A percentile compares a stretch with the other conserved stretches of the same genome.
These are phyloP conservation scores for Iberis pinnata DNA, from an alignment of 345 rosid species.

Conservation along the genomic window DNA sequence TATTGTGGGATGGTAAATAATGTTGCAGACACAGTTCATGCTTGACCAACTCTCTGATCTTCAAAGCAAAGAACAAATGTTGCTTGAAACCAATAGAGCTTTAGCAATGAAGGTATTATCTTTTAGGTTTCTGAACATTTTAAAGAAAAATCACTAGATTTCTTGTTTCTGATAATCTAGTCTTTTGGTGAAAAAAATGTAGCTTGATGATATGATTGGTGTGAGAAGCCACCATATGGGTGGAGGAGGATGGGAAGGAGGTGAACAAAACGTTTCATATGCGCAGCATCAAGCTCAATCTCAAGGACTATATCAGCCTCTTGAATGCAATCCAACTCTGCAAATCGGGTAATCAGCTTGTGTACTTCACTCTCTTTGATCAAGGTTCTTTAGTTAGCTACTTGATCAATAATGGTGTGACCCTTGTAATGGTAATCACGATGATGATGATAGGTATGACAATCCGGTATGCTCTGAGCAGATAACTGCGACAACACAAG, in stretches of 20 bases:
- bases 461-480: constrained; percentile 60
- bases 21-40: constrained; percentile 86
- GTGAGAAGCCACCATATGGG: constrained; percentile 48
- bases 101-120: constrained; percentile 77
- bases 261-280: constrained; percentile 56
- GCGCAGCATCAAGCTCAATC: constrained; percentile 61
- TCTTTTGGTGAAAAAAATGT: too few relatives aligned
- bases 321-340: constrained; percentile 90
- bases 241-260: constrained; percentile 68
- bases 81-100: constrained; percentile 84
- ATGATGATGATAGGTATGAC: constrained; percentile 46
- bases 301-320: constrained; percentile 64
- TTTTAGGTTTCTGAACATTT: too few relatives aligned
- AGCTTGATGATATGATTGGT: constrained; percentile 83
- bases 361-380: too few relatives aligned
- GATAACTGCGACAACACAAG: constrained; percentile 42
- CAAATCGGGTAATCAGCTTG: constrained; percentile 98
- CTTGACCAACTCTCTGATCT: constrained; percentile 93
- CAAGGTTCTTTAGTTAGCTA: too few relatives aligned
- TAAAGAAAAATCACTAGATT: too few relatives aligned
- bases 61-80: constrained; percentile 74
- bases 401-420: too few relatives aligned
- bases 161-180: too few relatives aligned
- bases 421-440: too few relatives aligned
- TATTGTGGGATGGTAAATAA: too few relatives aligned